A percentile compares a stretch with the other conserved stretches of the same genome.
Conservation (phyloP, 768 basidiomycete species). For the Phylloporus sp. region DNA sequence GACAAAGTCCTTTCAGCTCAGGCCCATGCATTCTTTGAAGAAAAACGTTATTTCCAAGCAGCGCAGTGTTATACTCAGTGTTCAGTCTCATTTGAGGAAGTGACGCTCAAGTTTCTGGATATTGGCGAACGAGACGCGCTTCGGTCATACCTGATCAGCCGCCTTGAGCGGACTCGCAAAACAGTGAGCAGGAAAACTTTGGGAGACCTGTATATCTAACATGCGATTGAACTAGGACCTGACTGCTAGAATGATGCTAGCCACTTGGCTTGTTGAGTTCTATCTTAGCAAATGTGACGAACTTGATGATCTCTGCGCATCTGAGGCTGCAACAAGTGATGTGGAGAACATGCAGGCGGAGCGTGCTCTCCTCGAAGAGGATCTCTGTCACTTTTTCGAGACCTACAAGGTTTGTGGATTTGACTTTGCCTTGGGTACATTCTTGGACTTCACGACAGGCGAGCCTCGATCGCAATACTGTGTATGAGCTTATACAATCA, state of each 20-base stretch:
- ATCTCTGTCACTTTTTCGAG: conserved; percentile 86
- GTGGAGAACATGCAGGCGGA: conserved; percentile 83
- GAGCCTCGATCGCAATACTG: conserved; percentile 78
- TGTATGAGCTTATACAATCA: conserved; percentile 89
- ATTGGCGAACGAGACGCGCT: conserved; percentile 86
- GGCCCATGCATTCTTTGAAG: conserved; percentile 73
- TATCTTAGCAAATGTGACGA: conserved; percentile 96
- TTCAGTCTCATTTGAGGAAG: conserved; percentile 86
- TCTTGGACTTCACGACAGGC: conserved; percentile 41
- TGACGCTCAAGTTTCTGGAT: conserved; percentile 86
- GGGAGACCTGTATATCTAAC: background rate
- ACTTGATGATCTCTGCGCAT: conserved; percentile 88
- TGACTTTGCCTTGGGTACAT: background rate
- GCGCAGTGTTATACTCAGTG: conserved; percentile 91
- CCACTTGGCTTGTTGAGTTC: conserved; percentile 97
- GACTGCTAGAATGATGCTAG: conserved; percentile 95
- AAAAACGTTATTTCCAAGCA: conserved; percentile 83
- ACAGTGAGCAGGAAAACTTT: conserved; percentile 46
- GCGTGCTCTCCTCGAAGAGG: conserved; percentile 82
- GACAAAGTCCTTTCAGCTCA: conserved; percentile 82
- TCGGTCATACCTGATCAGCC: conserved; percentile 82
- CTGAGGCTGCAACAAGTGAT: conserved; percentile 76
- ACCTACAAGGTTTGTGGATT: conserved; percentile 75
- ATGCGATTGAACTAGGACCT: conserved; percentile 55
- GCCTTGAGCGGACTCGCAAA: conserved; percentile 82